phyloP scores from a whole-genome alignment of 768 basidiomycete genomes.

The Ramaria sp. region DNA sequence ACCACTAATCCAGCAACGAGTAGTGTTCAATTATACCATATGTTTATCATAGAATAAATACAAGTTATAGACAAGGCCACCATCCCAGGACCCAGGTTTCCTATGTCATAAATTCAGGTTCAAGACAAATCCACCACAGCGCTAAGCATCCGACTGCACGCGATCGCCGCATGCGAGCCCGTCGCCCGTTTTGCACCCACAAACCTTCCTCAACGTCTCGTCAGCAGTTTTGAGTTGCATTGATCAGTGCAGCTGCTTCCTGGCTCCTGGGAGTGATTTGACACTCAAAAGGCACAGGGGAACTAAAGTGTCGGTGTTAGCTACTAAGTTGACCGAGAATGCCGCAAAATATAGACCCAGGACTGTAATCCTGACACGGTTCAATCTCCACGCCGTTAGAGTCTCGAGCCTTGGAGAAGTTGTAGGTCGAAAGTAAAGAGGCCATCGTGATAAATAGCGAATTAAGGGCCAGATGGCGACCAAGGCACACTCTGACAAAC shows the following conservation, averaged over 20 bases:
- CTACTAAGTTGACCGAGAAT: background rate
- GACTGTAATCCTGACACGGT: background rate
- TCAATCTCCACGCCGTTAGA: background rate
- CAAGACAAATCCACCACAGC: too few relatives aligned
- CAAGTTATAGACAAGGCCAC: too few relatives aligned
- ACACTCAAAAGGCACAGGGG: conserved; percentile 14
- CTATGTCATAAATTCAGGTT: too few relatives aligned
- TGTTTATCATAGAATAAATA: too few relatives aligned
- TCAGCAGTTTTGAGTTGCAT: too few relatives aligned
- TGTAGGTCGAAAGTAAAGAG: conserved; percentile 14
- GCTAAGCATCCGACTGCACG: too few relatives aligned
- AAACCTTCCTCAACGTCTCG: too few relatives aligned
- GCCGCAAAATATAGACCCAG: background rate
- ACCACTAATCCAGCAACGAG: too few relatives aligned
- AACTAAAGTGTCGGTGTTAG: conserved; percentile 3
- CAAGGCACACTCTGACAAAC: conserved; percentile 23
- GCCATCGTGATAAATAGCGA: conserved; percentile 26
- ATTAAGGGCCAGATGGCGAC: conserved; percentile 23
- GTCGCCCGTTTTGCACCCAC: too few relatives aligned
- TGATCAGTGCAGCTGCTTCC: background rate
- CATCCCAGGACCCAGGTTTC: too few relatives aligned
- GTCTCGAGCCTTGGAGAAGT: background rate
- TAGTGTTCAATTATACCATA: too few relatives aligned
- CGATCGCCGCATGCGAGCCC: too few relatives aligned
- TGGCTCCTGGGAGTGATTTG: conserved; percentile 11